A percentile compares a stretch with the other conserved stretches of the same genome.
Conservation (phyloP, 2,329 filamentous ascomycete genomes). For the Colletotrichum limetticola region DNA sequence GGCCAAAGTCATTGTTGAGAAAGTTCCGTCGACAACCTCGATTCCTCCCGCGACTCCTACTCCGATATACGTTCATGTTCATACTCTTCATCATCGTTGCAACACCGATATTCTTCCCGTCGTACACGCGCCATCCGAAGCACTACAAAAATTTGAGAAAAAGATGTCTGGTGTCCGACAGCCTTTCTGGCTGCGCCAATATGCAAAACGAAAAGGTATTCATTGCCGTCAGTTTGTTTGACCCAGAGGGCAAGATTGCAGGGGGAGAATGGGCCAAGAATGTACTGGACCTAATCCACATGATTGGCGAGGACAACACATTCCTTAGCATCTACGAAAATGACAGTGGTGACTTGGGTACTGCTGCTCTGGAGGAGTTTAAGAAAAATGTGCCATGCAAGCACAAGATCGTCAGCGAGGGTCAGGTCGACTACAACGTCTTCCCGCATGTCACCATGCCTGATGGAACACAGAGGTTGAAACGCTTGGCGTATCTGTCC, state of each 20-base stretch:
- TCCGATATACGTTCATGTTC: slow-evolving; percentile 41
- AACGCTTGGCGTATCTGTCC: slow-evolving; percentile 79
- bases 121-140: slow-evolving; percentile 52
- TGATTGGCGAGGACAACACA: slow-evolving; percentile 75
- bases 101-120: slow-evolving; percentile 53
- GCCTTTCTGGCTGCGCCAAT: slow-evolving; percentile 50
- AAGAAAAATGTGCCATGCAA: slow-evolving; percentile 56
- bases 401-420: slow-evolving; percentile 67
- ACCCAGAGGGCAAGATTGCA: slow-evolving; percentile 68
- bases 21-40: slow-evolving; percentile 31
- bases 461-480: slow-evolving; percentile 70
- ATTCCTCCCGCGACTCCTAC: slow-evolving; percentile 14
- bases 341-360: slow-evolving; percentile 68
- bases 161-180: slow-evolving; percentile 42
- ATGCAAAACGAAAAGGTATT: slow-evolving; percentile 72
- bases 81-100: slow-evolving; percentile 45
- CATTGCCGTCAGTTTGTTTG: slow-evolving; percentile 78
- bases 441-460: slow-evolving; percentile 71
- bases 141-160: slow-evolving; percentile 49
- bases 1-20: slow-evolving; percentile 25
- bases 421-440: slow-evolving; percentile 64
- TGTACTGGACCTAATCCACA: slow-evolving; percentile 69
- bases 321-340: slow-evolving; percentile 81
- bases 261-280: slow-evolving; percentile 72
- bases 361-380: slow-evolving; percentile 63